Evolutionary conservation across 441 rosid genomes (phyloP), one percentile per base, ranked within the genome.

Genomic region (Geranium incanum): DNA sequence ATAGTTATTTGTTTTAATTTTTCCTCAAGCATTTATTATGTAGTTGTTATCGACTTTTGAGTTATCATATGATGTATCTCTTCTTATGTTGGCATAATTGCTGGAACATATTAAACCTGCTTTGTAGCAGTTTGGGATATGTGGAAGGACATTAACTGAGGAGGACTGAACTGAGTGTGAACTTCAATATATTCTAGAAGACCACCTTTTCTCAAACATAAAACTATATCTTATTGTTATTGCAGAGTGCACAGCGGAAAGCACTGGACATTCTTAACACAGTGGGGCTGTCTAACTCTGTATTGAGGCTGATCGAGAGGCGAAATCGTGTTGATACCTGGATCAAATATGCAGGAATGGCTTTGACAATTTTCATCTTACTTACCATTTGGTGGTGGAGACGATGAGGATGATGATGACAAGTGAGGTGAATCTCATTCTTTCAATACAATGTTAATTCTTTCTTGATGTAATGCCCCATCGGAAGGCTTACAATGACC

Each of bases 221-320:
- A 45, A 45, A 18, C 59, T 23, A 9, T 12, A 52, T 74, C 11
- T 67, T 71, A 65, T 52, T 80, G 7, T 67, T 71, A 65, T 52
- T 80, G 41, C 88, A 92, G 98, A 80, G 86, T 67, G 98, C 96
- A 45, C 98, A 95, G 74, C 85, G 99, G 76, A 95, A 93, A 77
- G 97, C 98, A 72, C 74, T 91, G 82, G 96, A 89, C 82, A 88
- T 92, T 66, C 89, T 95, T 8, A 95, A 91, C 81, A 95, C 96
- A 0, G 96, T 93, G 70, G 99, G 99, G 64, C 96, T 91, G 59
- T 93, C 99, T 66, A 95, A 84, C 75, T 88, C 98, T 0, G 93
- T 91, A 12, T 69, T 95, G 85, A 91, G 95, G 81, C 91, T 95
- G 33, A 85, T 95, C 23, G 98, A 93, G 86, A 87, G 95, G 87